Evolutionary conservation across 495 filamentous ascomycete genomes (phyloP).

Genomic region (Tuber indicum): DNA sequence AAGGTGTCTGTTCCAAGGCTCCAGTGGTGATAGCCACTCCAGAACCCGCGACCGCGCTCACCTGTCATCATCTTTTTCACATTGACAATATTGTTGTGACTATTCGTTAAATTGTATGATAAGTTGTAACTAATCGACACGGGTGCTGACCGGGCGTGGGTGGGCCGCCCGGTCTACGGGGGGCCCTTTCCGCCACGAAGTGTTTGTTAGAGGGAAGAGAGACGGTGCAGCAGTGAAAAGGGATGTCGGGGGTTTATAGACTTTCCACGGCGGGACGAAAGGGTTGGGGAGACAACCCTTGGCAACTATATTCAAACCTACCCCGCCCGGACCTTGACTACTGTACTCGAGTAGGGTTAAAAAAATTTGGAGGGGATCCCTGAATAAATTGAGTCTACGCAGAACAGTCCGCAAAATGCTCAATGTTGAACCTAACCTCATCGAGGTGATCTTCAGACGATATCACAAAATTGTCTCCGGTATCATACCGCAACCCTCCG

Average conservation of each 20-base stretch:
- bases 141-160: background rate
- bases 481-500: too few species aligned
- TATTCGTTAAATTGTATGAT: background rate
- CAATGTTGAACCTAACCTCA: background rate
- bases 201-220: background rate
- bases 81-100: background rate
- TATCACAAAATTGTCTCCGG: background rate
- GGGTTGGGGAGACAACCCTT: background rate
- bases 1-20: background rate
- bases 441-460: background rate
- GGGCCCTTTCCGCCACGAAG: background rate
- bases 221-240: background rate
- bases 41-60: background rate
- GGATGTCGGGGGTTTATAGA: background rate
- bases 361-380: background rate
- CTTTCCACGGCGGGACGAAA: background rate
- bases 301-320: background rate
- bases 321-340: background rate
- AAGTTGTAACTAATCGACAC: background rate
- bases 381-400: background rate
- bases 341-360: background rate
- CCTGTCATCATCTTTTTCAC: background rate
- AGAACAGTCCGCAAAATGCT: background rate
- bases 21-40: background rate
- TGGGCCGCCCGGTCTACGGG: background rate